A percentile compares a stretch with the other conserved stretches of the same genome.
Conservation (phyloP, 495 filamentous ascomycete genomes). For the Podospora pseudocomata region DNA sequence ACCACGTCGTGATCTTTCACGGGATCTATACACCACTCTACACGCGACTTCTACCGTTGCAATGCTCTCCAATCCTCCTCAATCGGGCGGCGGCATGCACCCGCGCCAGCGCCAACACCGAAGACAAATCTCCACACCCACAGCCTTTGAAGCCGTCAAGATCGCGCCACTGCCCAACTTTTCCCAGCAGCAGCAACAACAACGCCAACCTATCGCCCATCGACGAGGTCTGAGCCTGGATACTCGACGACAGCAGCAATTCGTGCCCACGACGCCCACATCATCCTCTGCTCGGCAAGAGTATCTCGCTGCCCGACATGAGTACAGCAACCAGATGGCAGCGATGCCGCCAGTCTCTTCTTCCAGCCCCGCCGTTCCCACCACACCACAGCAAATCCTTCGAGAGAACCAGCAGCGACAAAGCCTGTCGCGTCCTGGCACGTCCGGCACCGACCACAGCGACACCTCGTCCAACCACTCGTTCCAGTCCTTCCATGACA, state of each 20-base stretch:
- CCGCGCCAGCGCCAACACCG: constrained; percentile 71
- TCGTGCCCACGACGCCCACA: constrained; percentile 39
- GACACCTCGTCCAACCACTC: constrained; percentile 15
- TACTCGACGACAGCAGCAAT: constrained; percentile 55
- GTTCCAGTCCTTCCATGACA: constrained; percentile 18
- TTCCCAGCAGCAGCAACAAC: constrained; percentile 36
- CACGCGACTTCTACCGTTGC: constrained; percentile 49
- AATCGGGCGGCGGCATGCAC: constrained; percentile 59
- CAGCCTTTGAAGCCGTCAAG: constrained; percentile 65
- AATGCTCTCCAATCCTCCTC: constrained; percentile 71
- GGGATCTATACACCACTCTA: constrained; percentile 50
- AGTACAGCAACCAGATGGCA: constrained; percentile 47
- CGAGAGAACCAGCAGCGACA: constrained; percentile 80
- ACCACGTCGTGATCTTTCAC: constrained; percentile 18
- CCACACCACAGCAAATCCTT: constrained; percentile 55
- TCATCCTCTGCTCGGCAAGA: constrained; percentile 22
- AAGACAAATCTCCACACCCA: constrained; percentile 84
- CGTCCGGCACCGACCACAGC: constrained; percentile 29
- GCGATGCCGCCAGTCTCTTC: constrained; percentile 48
- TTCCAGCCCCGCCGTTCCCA: constrained; percentile 57
- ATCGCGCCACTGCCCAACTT: constrained; percentile 57
- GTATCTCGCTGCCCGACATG: constrained; percentile 41
- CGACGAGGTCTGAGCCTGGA: constrained; percentile 79
- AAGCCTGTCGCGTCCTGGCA: constrained; percentile 61
- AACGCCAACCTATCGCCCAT: constrained; percentile 52